A percentile compares a stretch with the other conserved stretches of the same genome.
Evolutionary conservation across 345 rosid genomes (phyloP).

Genomic region (Eucalyptus paniculata): DNA sequence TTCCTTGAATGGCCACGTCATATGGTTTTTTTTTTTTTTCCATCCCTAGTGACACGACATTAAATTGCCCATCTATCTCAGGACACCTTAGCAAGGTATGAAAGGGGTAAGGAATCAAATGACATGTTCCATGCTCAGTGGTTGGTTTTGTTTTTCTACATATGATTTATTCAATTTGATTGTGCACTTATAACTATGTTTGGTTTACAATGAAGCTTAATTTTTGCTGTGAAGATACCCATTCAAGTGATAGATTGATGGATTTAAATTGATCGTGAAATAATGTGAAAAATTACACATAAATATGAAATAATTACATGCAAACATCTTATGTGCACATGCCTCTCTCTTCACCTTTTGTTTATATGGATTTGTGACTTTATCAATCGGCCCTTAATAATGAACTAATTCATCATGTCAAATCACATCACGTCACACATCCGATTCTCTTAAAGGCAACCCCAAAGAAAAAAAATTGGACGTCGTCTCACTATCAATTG

Average conservation of each 20-base stretch:
- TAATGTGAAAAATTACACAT: background rate
- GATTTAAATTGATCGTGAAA: background rate
- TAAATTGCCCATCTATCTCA: background rate
- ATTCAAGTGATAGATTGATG: background rate
- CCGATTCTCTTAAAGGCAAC: background rate
- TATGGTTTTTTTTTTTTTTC: background rate
- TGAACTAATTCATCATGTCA: background rate
- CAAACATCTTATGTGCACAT: too few species aligned
- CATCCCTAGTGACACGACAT: background rate
- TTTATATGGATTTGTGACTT: background rate
- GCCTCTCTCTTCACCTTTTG: too few species aligned
- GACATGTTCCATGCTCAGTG: background rate
- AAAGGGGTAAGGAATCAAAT: background rate
- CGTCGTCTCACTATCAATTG: background rate
- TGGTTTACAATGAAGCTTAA: background rate
- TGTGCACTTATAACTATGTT: fast-evolving
- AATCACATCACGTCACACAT: background rate
- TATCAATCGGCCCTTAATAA: background rate
- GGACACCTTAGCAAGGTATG: background rate
- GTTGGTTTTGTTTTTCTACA: background rate
- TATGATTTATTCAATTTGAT: background rate
- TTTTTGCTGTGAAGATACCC: background rate
- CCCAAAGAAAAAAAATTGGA: background rate
- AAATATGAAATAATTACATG: too few species aligned
- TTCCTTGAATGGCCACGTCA: background rate